phyloP scores from a whole-genome alignment of 768 basidiomycete genomes.

The Cyclocybe aegerita region DNA sequence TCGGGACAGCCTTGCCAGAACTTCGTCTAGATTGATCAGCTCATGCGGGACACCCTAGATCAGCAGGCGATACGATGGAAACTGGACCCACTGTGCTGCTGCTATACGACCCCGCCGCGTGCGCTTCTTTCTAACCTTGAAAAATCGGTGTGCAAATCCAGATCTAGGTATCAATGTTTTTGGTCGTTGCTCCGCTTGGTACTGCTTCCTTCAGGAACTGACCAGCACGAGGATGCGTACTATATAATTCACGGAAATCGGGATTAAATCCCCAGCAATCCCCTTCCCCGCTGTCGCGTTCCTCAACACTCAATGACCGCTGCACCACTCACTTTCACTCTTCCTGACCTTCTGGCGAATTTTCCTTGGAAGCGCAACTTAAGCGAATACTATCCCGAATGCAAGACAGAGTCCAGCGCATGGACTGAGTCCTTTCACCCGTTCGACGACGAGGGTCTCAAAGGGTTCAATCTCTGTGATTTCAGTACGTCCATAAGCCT shows the following conservation, averaged over 20 bases:
- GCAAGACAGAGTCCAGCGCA: conserved; percentile 19
- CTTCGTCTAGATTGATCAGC: background rate
- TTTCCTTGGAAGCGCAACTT: conserved; percentile 47
- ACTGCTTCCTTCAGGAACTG: no score
- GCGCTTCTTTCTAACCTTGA: background rate
- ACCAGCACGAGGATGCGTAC: no score
- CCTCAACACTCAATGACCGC: background rate
- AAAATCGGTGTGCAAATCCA: no score
- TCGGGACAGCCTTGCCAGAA: conserved; percentile 7
- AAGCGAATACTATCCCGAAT: conserved; percentile 34
- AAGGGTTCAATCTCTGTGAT: conserved; percentile 21
- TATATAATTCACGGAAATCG: background rate
- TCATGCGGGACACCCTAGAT: no score
- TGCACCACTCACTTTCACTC: conserved; percentile 8
- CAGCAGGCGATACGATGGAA: no score
- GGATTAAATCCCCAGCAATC: background rate
- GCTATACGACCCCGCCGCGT: background rate
- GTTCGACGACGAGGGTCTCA: conserved; percentile 21
- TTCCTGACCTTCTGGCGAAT: conserved; percentile 28
- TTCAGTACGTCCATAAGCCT: conserved; percentile 15
- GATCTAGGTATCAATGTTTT: no score
- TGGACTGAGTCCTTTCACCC: conserved; percentile 23
- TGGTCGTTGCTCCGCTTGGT: no score
- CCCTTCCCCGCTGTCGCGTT: background rate
- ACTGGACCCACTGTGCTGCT: background rate